Conservation (phyloP, 108 stramenopile species). For the Fragilaria crotonensis region DNA sequence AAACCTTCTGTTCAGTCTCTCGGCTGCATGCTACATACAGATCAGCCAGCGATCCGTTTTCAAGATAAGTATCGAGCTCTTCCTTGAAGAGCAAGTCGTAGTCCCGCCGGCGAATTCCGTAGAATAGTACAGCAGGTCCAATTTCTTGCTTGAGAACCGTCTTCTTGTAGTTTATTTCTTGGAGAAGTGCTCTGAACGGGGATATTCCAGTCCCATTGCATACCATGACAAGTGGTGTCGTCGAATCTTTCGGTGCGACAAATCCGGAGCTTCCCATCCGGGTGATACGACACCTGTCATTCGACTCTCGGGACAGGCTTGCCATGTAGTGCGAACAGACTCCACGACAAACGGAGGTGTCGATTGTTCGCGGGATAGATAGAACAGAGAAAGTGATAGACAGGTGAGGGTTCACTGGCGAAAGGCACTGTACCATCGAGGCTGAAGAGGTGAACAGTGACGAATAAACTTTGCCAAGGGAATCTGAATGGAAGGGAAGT, state of each 20-base stretch:
- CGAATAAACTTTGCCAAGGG: not conserved
- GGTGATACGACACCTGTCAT: not conserved
- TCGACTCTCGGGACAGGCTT: not conserved
- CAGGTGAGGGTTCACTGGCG: not conserved
- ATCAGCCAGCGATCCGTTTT: not conserved
- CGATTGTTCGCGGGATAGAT: not conserved
- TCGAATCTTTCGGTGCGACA: not conserved
- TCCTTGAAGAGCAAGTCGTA: not conserved
- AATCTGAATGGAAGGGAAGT: slow-evolving; percentile 1
- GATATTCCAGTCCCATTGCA: not conserved
- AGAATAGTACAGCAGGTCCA: not conserved
- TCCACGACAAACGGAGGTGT: not conserved
- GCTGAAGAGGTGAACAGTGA: not conserved
- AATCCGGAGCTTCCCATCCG: not conserved
- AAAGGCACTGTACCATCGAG: not conserved
- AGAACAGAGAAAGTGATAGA: not conserved
- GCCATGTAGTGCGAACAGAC: not conserved
- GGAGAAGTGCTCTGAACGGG: not conserved
- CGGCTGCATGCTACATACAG: not conserved
- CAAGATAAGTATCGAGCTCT: not conserved
- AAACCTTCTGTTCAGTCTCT: not conserved
- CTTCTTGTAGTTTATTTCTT: not conserved
- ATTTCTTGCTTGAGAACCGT: not conserved
- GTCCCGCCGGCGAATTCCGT: not conserved
- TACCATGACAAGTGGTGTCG: not conserved